Base-by-base conservation (phyloP, 345 rosid genomes). In the Balakata baccata region DNA sequence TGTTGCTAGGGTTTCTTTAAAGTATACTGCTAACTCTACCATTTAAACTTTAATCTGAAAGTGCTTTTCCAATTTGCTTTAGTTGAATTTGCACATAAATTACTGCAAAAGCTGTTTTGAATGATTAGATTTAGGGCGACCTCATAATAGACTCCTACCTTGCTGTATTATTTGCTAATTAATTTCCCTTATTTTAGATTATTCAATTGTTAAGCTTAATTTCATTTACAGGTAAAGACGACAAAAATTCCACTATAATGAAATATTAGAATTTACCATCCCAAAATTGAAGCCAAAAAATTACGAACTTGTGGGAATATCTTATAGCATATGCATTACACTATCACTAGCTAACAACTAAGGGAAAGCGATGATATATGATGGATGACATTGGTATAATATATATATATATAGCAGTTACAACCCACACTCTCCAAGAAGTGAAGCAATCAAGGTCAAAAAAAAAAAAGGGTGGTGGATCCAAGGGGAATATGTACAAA, bases 91-190 rank as follows among this genome's bases (percentile, higher is more conserved):
- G 34, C 47, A n/a, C 53, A 38, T 76, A 13, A 66, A 56, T 64
- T 70, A 72, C 64, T 78, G 56, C 66, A 67, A 77, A 64, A 69
- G 77, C 53, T 75, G 66, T 38, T 70, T 39, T 56, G 82, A 62
- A 77, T 73, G 72, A 80, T 81, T 70, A n/a, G n/a, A n/a, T n/a
- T n/a, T n/a, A 74, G 64, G 29, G 60, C 43, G 43, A 57, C 54
- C 53, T 74, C 64, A 43, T 34, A 57, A 16, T 8, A 54, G 50
- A 66, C 56, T 74, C 71, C 77, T 37, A 13, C 51, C 76, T 11
- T 7, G 14, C 11, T 7, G 14, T 18, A 59, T 45, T 56, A 4
- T 25, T 29, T 72, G 17, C 53, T 16, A 61, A 39, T 39, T 16
- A 61, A 39, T 39, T 64, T 3, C 8, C 22, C 50, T 41, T 47